phyloP scores from a whole-genome alignment of 1,139 yeast species.

The Pichia terricola region DNA sequence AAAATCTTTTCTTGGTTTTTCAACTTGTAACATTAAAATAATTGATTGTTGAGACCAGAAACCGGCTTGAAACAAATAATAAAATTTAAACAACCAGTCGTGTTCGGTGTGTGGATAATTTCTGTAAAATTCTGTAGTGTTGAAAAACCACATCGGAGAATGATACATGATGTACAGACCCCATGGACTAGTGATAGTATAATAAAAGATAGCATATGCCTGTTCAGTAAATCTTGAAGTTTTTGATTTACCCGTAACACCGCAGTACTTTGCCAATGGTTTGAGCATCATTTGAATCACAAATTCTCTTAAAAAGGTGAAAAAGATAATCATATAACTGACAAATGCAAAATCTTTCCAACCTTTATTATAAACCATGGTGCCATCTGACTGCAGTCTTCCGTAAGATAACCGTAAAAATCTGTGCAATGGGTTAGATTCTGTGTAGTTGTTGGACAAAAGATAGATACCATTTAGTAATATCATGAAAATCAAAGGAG shows the following conservation, averaged over 20 bases:
- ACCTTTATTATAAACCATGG: slow-evolving; percentile 70
- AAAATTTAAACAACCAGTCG: slow-evolving; percentile 61
- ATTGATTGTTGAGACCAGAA: slow-evolving; percentile 96
- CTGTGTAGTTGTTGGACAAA: slow-evolving; percentile 43
- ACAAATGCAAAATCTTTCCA: slow-evolving; percentile 73
- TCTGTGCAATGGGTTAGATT: slow-evolving; percentile 51
- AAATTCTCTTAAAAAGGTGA: slow-evolving; percentile 87
- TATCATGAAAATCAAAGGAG: slow-evolving; percentile 46
- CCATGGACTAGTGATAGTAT: slow-evolving; percentile 71
- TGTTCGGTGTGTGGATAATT: slow-evolving; percentile 79
- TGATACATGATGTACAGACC: slow-evolving; percentile 84
- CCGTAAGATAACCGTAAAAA: slow-evolving; percentile 65
- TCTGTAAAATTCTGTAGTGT: slow-evolving; percentile 71
- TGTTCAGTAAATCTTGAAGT: slow-evolving; percentile 86
- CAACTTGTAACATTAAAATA: slow-evolving; percentile 72
- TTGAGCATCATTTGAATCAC: slow-evolving; percentile 71
- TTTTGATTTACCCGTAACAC: slow-evolving; percentile 50
- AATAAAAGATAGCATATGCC: slow-evolving; percentile 74
- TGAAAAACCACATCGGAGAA: slow-evolving; percentile 81
- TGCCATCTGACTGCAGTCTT: slow-evolving; percentile 33
- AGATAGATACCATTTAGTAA: slow-evolving; percentile 33
- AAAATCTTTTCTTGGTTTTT: slow-evolving; percentile 91
- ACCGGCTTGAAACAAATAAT: slow-evolving; percentile 87
- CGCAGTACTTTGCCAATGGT: slow-evolving; percentile 55
- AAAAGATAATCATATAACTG: slow-evolving; percentile 69